Base-by-base conservation (phyloP, 805 yeast genomes). In the Yamadazyma ubonensis region DNA sequence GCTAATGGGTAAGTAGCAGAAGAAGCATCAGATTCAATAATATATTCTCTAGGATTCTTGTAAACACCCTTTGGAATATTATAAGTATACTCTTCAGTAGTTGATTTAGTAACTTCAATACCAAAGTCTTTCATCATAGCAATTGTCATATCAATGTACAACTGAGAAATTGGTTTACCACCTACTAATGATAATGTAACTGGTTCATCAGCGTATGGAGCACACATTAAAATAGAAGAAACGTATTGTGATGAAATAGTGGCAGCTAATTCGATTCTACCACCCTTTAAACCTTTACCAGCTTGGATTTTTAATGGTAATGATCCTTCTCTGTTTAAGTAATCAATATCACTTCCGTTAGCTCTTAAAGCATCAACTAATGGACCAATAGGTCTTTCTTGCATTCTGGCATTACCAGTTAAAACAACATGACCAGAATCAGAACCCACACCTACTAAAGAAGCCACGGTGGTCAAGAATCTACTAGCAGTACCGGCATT, bases 401-500 rank as follows among this genome's bases (percentile, higher is more conserved):
- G 95, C 99, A 93, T 93, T 63, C 99, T 79, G 36, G 86, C 83
- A 63, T 93, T 93, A 51, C 99, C 99, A 1, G 98, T 93, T 46
- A 93, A 72, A 5, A 79, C 67, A 20, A 89, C 79, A 43, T 69
- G 73, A 39, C n/a, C 57, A 39, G n/a, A 47, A 38, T 23, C 28
- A 7, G 54, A 34, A 20, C 80, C 68, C 20, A 53, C 36, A 15
- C 76, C 70, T 4, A 86, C 95, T 44, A 90, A 70, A n/a, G 96
- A 76, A 14, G 96, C 96, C 20, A 93, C 91, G 2, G 96, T 79
- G 2, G 97, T 86, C 57, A 93, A 75, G 61, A 93, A 93, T 55
- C 99, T 77, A 5, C 97, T 86, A 3, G 99, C 98, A 31, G 99
- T 93, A 50, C 99, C 99, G 1, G 99, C 98, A 57, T 93, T 93